These are phyloP conservation scores for Alternaria alternata DNA, from an alignment of 2,329 filamentous ascomycete species.

Conservation along the genomic window DNA sequence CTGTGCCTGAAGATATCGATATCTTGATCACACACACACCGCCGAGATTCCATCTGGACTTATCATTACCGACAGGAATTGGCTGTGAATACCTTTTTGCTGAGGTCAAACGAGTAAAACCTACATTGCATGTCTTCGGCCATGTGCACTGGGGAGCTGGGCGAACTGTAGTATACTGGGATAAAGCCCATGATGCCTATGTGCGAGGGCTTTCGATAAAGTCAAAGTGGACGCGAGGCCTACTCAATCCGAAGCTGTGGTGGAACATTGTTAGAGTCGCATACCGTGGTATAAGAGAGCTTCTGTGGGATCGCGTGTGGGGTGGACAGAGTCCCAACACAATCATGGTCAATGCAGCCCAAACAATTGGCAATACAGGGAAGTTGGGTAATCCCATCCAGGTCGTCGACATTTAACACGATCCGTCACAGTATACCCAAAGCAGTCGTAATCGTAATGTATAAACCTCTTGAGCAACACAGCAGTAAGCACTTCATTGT, in stretches of 20 bases:
- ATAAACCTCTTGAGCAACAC: conserved; percentile 36
- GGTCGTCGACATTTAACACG: conserved; percentile 50
- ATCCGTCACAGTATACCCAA: conserved; percentile 28
- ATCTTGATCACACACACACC: conserved; percentile 84
- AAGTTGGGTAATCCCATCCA: conserved; percentile 58
- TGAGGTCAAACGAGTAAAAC: conserved; percentile 78
- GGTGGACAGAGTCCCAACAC: conserved; percentile 60
- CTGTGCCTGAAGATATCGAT: conserved; percentile 75
- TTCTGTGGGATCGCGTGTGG: conserved; percentile 70
- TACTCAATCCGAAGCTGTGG: conserved; percentile 57
- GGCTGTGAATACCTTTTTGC: conserved; percentile 75
- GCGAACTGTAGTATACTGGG: conserved; percentile 74
- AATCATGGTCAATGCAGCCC: conserved; percentile 68
- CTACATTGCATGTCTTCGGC: conserved; percentile 81
- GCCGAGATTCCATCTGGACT: conserved; percentile 73
- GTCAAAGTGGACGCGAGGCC: conserved; percentile 47
- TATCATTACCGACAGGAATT: conserved; percentile 66
- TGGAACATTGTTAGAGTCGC: conserved; percentile 60
- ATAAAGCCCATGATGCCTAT: conserved; percentile 74
- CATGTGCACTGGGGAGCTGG: conserved; percentile 83
- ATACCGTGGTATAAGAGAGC: conserved; percentile 61
- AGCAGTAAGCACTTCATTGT: conserved; percentile 42
- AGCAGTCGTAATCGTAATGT: conserved; percentile 39
- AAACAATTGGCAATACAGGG: conserved; percentile 60
- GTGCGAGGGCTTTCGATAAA: conserved; percentile 66